Conservation (phyloP, 805 yeast species). For the Schwanniomyces sp. region DNA sequence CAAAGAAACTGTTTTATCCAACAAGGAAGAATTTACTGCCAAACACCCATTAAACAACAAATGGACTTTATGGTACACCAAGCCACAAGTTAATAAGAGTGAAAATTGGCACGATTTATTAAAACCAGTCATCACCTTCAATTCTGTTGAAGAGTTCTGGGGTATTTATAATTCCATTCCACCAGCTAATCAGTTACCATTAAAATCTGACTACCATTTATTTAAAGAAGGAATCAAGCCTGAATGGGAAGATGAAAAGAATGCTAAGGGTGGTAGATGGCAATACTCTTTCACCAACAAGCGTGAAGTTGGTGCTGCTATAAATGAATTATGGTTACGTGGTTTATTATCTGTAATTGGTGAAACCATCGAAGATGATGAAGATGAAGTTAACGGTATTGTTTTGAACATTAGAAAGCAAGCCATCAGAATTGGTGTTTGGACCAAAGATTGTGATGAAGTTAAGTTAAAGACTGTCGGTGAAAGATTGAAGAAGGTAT, state of each 20-base stretch:
- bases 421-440: conserved; percentile 81
- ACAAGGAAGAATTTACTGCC: conserved; percentile 63
- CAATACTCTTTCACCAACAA: conserved; percentile 64
- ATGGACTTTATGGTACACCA: conserved; percentile 98
- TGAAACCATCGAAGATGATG: conserved; percentile 85
- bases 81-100: conserved; percentile 75
- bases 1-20: conserved; percentile 54
- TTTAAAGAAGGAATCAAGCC: conserved; percentile 94
- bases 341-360: conserved; percentile 89
- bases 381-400: conserved; percentile 88
- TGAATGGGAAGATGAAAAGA: conserved; percentile 95
- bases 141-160: conserved; percentile 99
- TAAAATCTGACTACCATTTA: conserved; percentile 91
- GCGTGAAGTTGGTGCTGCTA: conserved; percentile 55
- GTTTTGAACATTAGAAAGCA: conserved; percentile 85
- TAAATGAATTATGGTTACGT: conserved; percentile 91
- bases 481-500: conserved; percentile 79
- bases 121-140: conserved; percentile 88
- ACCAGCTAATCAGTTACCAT: conserved; percentile 84
- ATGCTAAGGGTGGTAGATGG: conserved; percentile 95
- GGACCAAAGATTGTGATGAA: conserved; percentile 84
- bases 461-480: conserved; percentile 71
- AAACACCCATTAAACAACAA: conserved; percentile 86
- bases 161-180: conserved; percentile 95
- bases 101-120: conserved; percentile 92